Evolutionary conservation across 2,329 filamentous ascomycete genomes (phyloP), one percentile per base, ranked within the genome.

Genomic region (Aspergillus candidus): DNA sequence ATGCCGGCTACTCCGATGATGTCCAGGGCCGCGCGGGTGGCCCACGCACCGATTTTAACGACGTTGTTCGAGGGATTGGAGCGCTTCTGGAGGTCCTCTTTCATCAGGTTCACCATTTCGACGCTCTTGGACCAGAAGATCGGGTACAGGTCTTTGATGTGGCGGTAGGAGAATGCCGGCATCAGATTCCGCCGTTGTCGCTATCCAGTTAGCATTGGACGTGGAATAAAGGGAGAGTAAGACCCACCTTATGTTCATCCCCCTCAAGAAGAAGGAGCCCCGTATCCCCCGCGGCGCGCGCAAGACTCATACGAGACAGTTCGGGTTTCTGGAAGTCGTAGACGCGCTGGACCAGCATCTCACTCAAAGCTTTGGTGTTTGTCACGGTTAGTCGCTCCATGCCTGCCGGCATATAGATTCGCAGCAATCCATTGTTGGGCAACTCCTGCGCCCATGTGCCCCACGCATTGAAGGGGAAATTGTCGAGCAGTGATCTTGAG

Each of bases 101-200:
- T 68, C 44, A 94, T 82, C 39, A 76, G 75, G 14, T 77, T 66
- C 5, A 82, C 80, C 55, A 83, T 77, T 60, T 91, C 83, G 6
- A 76, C 66, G 1, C 83, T 78, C 67, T 94, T 94, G 14, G 68
- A 57, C 88, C 88, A 95, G 65, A 96, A 94, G 5, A 85, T 70
- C 0, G 88, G 84, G 56, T 94, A 93, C 11, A 95, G 70, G 47
- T 91, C 78, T 61, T 93, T 94, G 62, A 94, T 74, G 57, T 94
- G 86, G 15, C 88, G 79, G 59, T 88, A 94, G n/a, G 82, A 76
- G 63, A 95, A 95, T 2, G 88, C 86, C 0, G 88, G 88, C 69
- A 84, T 80, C 13, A 94, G 77, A 46, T 84, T 82, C 62, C 86
- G 89, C 37, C 90, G 78, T 69, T 89, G 86, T 15, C 50, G 52